Percentiles rank a stretch among this genome's conserved stretches.
phyloP scores from a whole-genome alignment of 805 yeast species.

The Saccharomycodes ludwigii region DNA sequence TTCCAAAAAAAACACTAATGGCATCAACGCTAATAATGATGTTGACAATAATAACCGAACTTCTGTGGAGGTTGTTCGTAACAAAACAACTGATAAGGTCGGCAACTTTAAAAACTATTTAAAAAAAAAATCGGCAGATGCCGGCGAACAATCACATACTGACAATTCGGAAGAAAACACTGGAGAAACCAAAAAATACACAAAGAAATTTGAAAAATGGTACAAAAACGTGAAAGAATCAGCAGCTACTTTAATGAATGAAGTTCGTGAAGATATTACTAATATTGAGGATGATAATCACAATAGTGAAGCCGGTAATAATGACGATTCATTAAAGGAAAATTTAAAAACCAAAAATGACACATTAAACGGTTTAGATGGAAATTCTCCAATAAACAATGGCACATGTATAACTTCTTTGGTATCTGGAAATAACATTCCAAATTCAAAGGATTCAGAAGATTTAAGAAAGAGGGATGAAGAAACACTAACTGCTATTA shows the following conservation, averaged over 20 bases:
- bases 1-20: conserved; percentile 10
- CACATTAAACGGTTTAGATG: conserved; percentile 1
- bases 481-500: too few species aligned
- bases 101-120: conserved; percentile 4
- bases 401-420: too few species aligned
- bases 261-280: background rate
- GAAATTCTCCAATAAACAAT: too few species aligned
- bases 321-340: background rate
- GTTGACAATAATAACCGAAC: background rate
- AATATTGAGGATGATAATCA: conserved; percentile 11
- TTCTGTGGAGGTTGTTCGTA: background rate
- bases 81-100: background rate
- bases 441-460: too few species aligned
- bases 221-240: conserved; percentile 37
- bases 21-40: conserved; percentile 4
- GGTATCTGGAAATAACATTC: too few species aligned
- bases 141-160: conserved; percentile 2
- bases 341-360: conserved; percentile 3
- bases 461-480: too few species aligned
- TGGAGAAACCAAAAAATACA: conserved; percentile 24
- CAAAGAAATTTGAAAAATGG: conserved; percentile 57
- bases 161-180: conserved; percentile 13
- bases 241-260: conserved; percentile 3
- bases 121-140: conserved; percentile 1
- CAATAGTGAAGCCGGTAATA: conserved; percentile 4